Base-by-base conservation (phyloP, 768 basidiomycete species). In the Tricholoma furcatifolium region DNA sequence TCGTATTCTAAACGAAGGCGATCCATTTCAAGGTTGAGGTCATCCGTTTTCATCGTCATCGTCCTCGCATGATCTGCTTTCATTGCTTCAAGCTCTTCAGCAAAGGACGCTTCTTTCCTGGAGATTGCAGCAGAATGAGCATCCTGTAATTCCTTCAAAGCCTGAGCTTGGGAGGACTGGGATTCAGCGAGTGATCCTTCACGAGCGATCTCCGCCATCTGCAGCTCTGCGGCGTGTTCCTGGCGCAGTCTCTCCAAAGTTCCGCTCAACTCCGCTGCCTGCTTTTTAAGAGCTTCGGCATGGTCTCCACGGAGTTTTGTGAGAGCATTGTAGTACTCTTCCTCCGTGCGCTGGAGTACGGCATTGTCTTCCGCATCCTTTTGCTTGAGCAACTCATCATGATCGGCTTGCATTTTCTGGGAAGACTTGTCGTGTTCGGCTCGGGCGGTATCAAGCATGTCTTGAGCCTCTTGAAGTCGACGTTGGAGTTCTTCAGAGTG, bases 301-400 rank as follows among this genome's bases (percentile, higher is more conserved):
- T 93, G 90, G 62, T 90, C 86, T 12, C 65, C 73, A 39, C 90
- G 87, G 43, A 93, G 79, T 60, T 88, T 88, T 12, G 84, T 88
- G 38, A 93, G 72, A 18, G 83, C 84, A 53, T 91, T 84, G 65
- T 91, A 90, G 61, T 91, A 91, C 63, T 91, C 86, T 60, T 87
- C 89, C 62, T 89, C 87, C 6, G 87, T 90, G 47, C 76, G 79
- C 55, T 83, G 82, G 12, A 90, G 76, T 36, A 75, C 71, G 11
- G 77, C 71, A 6, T 82, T 75, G 23, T 80, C 69, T 55, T 81
- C 76, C 10, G 82, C 83, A 39, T 86, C 84, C 65, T 82, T 83
- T 65, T 77, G 74, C 67, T 84, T 85, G 54, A 84, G 65, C 9
- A 65, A 59, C 47, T 80, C 80, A 12, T 76, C 71, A 60, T 90